Evolutionary conservation across 768 basidiomycete species (phyloP).

Genomic region (Serendipita sp.): DNA sequence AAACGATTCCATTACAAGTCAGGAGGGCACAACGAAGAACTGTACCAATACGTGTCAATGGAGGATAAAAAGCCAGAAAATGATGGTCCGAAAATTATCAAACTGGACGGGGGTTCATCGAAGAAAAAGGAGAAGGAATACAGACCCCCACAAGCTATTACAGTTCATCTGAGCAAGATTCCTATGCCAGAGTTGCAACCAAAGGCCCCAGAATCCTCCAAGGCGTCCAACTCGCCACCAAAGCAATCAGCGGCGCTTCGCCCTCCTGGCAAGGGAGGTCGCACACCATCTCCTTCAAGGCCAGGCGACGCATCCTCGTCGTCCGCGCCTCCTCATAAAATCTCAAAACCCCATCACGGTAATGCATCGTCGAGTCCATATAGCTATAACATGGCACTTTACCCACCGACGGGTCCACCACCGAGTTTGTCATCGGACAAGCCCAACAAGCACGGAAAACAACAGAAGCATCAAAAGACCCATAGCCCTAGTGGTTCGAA

Average conservation of each 20-base stretch:
- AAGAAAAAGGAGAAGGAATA: constrained; percentile 37
- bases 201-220: constrained; percentile 6
- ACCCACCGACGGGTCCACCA: background rate
- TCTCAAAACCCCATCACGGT: background rate
- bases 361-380: background rate
- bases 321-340: background rate
- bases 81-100: constrained; percentile 51
- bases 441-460: background rate
- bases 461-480: background rate
- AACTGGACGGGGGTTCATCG: constrained; percentile 31
- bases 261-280: background rate
- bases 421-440: background rate
- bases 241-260: background rate
- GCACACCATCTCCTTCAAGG: background rate
- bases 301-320: background rate
- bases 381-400: background rate
- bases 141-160: constrained; percentile 48
- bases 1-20: constrained; percentile 65
- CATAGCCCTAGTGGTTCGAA: background rate
- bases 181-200: constrained; percentile 71
- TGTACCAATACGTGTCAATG: constrained; percentile 65
- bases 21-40: constrained; percentile 42
- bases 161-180: constrained; percentile 71
- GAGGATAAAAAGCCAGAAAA: constrained; percentile 30
- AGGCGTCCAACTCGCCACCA: background rate